Base-by-base conservation (phyloP, 208 protist genomes). In the Trypanosoma grayi region DNA sequence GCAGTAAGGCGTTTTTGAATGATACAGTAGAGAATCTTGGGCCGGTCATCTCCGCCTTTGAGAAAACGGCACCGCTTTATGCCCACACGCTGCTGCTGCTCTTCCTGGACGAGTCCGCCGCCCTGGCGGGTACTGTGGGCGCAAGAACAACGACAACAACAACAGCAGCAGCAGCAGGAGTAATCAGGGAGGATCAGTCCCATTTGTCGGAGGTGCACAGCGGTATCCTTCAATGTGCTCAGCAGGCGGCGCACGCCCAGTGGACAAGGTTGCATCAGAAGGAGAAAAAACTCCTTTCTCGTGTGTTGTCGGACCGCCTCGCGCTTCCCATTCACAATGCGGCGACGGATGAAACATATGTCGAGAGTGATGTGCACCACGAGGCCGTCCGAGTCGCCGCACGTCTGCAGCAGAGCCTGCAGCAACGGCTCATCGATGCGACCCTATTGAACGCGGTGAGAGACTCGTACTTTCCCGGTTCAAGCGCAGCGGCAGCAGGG, bases 31-130 rank as follows among this genome's bases (percentile, higher is more conserved):
- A 82, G 4, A 65, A 60, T 11, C 34, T 84, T 41, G 72, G 66
- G 11, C 51, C 57, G 48, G 44, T 81, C 16, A 56, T 74, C 34
- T 48, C 69, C 18, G 67, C 72, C 9, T 68, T 88, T 22, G 61
- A 59, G 20, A 14, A 40, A 46, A 34, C 51, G 13, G n/a, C 60
- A 22, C 54, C 60, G 22, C 55, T 77, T 10, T 69, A 74, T 39
- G 65, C 57, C 14, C 66, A 71, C 8, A 39, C 78, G 6, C 11
- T 84, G 13, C 25, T 81, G 5, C 46, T 84, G 37, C 67, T 90
- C 3, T 63, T 90, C 27, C 62, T 90, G 0, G 79, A 86, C 27
- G 72, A 74, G 33, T 40, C 43, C n/a, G 22, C 34, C 7, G 2
- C 34, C 14, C n/a, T 56, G 1, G 31, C 44, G 18, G 45, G 45